Evolutionary conservation across 805 yeast species (phyloP), one percentile per base, ranked within the genome.

Genomic region (Saturnispora silvae): DNA sequence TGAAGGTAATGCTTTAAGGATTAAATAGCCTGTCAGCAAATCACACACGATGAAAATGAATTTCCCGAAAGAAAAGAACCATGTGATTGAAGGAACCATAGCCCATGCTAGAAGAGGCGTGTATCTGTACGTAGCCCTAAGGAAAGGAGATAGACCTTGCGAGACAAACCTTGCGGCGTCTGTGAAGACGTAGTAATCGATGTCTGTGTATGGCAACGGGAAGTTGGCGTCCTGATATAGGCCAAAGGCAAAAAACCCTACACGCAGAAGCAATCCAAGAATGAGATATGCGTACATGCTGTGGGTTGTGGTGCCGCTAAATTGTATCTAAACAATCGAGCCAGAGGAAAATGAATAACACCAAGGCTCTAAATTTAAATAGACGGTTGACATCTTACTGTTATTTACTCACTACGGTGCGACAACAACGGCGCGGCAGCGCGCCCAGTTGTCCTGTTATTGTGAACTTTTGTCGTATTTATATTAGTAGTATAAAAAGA

Each of bases 101-200:
- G 83, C 43, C 92, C 95, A 85, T 9, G 96, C 77, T 24, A 92
- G 61, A 26, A 92, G 56, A 9, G 98, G 98, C 0, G 98, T 89
- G 51, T 92, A 92, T 32, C 98, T 63, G 51, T 89, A 92, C 0
- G 98, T 92, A 39, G 80, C 95, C 44, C 98, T 65, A 16, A 55
- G 47, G 50, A 82, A 92, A 1, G 98, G 98, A 0, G 94, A 78
- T 19, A 46, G 33, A 1, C 66, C 67, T 2, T 65, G 39, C 45
- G 64, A 64, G 8, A 85, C 81, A 51, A 71, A 84, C 26, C 65
- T 60, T 2, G 96, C 75, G 7, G 98, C 97, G 62, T 92, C 97
- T 2, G 94, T 75, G 55, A 92, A 92, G 33, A 92, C 98, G 54
- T 75, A 66, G 59, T 92, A 92, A 57, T 92, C 98, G 34, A 92